Conservation (phyloP, 1,284 basidiomycete genomes). For the Cutaneotrichosporon sp. region DNA sequence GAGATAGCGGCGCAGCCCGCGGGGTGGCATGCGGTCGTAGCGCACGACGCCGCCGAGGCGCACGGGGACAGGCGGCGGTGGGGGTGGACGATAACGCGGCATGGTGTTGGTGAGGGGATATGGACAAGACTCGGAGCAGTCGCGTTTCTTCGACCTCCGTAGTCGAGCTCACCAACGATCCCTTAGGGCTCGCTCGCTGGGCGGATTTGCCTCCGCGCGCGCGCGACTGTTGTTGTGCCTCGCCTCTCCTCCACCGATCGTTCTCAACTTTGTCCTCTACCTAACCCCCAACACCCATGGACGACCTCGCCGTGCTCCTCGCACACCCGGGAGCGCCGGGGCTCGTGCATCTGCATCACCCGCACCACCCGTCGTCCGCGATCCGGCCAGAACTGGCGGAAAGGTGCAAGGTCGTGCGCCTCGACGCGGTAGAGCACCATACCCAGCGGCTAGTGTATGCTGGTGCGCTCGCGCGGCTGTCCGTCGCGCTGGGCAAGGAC, state of each 20-base stretch:
- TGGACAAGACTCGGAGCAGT: neutral
- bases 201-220: conserved; percentile 1
- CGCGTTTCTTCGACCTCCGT: no score
- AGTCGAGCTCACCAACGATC: no score
- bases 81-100: conserved; percentile 22
- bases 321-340: conserved; percentile 54
- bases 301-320: conserved; percentile 52
- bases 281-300: conserved; percentile 4
- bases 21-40: conserved; percentile 15
- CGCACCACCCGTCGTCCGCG: conserved; percentile 50
- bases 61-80: conserved; percentile 18
- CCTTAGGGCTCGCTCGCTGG: no score
- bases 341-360: conserved; percentile 67
- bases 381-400: conserved; percentile 44
- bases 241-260: neutral
- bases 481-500: conserved; percentile 42
- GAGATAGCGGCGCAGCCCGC: conserved; percentile 24
- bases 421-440: conserved; percentile 64
- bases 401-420: conserved; percentile 41
- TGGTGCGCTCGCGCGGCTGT: conserved; percentile 58
- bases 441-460: conserved; percentile 63
- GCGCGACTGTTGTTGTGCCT: conserved; percentile 2
- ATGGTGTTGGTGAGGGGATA: conserved; percentile 12
- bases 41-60: conserved; percentile 17
- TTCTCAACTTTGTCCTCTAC: neutral